These are phyloP conservation scores for Cruciata laevipes DNA, from an alignment of 257 asterid species.

Conservation along the genomic window DNA sequence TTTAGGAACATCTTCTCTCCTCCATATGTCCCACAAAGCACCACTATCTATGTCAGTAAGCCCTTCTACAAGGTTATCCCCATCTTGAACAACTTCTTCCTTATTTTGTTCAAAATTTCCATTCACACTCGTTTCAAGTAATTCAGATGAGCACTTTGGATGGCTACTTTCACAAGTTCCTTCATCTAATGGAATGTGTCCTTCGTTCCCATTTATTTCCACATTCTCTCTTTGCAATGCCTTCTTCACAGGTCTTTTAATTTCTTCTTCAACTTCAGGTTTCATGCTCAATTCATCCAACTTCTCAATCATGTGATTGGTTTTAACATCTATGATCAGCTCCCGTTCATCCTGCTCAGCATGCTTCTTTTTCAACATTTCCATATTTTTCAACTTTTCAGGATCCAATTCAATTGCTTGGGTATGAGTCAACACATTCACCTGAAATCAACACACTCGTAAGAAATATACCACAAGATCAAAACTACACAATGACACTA, in stretches of 20 bases:
- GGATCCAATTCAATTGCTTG: conserved; percentile 25
- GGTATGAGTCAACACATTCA: conserved; percentile 73
- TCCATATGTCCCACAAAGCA: conserved; percentile 94
- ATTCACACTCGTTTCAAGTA: neutral
- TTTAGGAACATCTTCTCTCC: conserved; percentile 74
- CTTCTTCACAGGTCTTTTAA: neutral
- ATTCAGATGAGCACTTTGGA: neutral
- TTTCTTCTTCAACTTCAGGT: conserved; percentile 2
- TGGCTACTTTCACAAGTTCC: neutral
- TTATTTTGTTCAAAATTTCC: conserved; percentile 6
- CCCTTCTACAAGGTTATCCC: conserved; percentile 16
- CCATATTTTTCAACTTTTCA: conserved; percentile 23
- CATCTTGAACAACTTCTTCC: neutral
- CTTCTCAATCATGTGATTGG: conserved; percentile 13
- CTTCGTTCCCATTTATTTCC: neutral
- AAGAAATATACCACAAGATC: neutral
- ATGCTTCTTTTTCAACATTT: conserved; percentile 34
- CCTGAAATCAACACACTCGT: conserved; percentile 32
- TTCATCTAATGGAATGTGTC: neutral
- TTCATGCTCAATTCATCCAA: neutral
- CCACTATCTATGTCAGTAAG: conserved; percentile 41
- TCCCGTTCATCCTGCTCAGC: conserved; percentile 53
- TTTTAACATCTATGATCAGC: conserved; percentile 16
- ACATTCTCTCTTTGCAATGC: neutral
- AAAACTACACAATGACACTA: neutral